Percentiles rank a stretch among this genome's conserved stretches.
Evolutionary conservation across 1,284 basidiomycete species (phyloP).

Genomic region (Ceratobasidium sp.): DNA sequence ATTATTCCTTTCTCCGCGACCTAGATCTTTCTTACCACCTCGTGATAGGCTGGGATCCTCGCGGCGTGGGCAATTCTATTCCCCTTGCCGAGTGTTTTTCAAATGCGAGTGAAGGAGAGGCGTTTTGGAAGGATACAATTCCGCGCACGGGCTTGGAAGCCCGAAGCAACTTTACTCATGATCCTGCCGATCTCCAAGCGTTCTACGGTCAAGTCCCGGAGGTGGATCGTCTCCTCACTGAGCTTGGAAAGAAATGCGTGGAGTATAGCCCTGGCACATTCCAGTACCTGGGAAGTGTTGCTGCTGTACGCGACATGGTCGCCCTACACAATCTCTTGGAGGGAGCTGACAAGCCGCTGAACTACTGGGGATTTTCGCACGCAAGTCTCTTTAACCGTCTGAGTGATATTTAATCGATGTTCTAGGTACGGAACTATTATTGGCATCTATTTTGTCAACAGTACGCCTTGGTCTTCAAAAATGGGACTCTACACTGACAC

Average conservation of each 20-base stretch:
- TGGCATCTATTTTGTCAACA: conserved; percentile 41
- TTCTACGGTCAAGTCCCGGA: conserved; percentile 38
- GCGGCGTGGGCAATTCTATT: conserved; percentile 39
- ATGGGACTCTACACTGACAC: neutral
- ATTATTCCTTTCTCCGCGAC: too few species aligned
- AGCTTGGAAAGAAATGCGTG: too few species aligned
- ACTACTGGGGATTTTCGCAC: neutral
- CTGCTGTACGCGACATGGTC: conserved; percentile 41
- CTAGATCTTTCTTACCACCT: neutral
- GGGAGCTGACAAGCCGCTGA: conserved; percentile 29
- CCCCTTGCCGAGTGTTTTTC: conserved; percentile 25
- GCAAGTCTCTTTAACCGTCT: neutral
- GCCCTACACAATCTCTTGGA: conserved; percentile 40
- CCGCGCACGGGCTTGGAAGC: conserved; percentile 39
- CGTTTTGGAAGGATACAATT: too few species aligned
- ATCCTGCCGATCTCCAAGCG: conserved; percentile 35
- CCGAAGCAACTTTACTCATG: conserved; percentile 38
- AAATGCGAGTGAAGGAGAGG: neutral
- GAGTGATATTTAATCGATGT: neutral
- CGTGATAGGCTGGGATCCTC: conserved; percentile 44
- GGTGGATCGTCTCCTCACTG: conserved; percentile 2
- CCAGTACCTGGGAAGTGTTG: conserved; percentile 40
- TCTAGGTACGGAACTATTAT: conserved; percentile 43
- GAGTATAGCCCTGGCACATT: conserved; percentile 36
- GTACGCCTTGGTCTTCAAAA: neutral